Base-by-base conservation (phyloP, 371 early-diverging fungal species). In the Mortierella sp. region DNA sequence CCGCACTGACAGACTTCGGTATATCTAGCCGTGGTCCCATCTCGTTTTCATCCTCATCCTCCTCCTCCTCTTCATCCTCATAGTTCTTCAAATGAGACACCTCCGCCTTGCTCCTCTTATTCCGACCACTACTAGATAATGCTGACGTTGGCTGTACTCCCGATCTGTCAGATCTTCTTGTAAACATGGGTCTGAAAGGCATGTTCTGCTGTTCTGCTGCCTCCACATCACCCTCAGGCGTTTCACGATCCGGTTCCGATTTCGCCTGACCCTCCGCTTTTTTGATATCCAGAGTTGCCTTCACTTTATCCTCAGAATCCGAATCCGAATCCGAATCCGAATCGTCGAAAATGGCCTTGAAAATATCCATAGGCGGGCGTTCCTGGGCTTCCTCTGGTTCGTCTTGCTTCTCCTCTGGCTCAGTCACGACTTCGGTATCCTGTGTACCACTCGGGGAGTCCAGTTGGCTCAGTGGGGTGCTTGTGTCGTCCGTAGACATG, bases 311-410 rank as follows among this genome's bases (percentile, higher is more conserved):
- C 23, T 80, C 80, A 17, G 82, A 39, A 9, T 55, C 75, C 14
- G 55, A 54, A 19, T 86, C 88, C 0, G 85, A 83, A 56, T 86
- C 86, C 14, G 80, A 73, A 31, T 89, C 89, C 23, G 88, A 86
- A 32, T 90, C 85, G 28, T 89, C 93, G 79, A 94, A 94, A 50
- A 94, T 94, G 8, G 92, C 92, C 60, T 91, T 90, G 59, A 94
- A 94, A n/a, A 94, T 87, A 70, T 94, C 94, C 90, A 94, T 92
- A 0, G 92, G 80, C 2, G 94, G 94, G 51, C 92, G 81, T 39
- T 87, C 89, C 15, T 24, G 50, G 8, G 61, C 52, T 23, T 53
- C 58, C 27, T 52, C 60, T 1, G 4, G 34, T 6, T 50, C 41
- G 14, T 67, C 50, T 4, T 19, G 32, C 17, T 42, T 26, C 21